These are phyloP conservation scores for Annulohypoxylon maeteangense DNA, from an alignment of 495 filamentous ascomycete genomes.

Conservation along the genomic window DNA sequence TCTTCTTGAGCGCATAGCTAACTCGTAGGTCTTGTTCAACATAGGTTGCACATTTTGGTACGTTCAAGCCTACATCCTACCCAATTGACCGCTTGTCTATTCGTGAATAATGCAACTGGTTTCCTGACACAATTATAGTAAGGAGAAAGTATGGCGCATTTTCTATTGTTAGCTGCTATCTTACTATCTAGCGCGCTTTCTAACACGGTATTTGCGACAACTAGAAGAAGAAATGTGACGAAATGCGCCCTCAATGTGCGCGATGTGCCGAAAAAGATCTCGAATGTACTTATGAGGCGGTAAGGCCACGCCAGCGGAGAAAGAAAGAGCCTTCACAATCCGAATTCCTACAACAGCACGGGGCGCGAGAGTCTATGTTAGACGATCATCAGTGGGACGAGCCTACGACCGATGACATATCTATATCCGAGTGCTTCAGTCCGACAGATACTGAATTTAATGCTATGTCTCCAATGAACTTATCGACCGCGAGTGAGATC, in stretches of 20 bases:
- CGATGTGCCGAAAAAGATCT: constrained; percentile 65
- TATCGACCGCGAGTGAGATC: constrained; percentile 18
- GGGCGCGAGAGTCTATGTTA: neutral
- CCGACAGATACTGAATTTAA: constrained; percentile 45
- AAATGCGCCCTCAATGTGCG: constrained; percentile 66
- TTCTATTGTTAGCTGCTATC: neutral
- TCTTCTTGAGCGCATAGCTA: constrained; percentile 17
- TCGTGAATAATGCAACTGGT: constrained; percentile 27
- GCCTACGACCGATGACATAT: constrained; percentile 16
- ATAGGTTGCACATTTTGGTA: constrained; percentile 70
- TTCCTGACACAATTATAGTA: constrained; percentile 48
- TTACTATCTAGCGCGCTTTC: constrained; percentile 9
- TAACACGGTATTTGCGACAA: constrained; percentile 15
- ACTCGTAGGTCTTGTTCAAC: constrained; percentile 23
- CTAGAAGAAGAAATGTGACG: constrained; percentile 75
- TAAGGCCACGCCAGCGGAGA: constrained; percentile 67
- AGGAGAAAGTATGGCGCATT: constrained; percentile 57
- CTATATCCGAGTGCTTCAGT: constrained; percentile 42
- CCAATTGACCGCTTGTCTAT: neutral
- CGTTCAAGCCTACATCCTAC: constrained; percentile 41
- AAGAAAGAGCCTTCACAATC: constrained; percentile 50
- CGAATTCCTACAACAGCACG: constrained; percentile 9
- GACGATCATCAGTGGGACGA: constrained; percentile 35
- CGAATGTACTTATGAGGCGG: constrained; percentile 65
- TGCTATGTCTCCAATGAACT: constrained; percentile 31